Evolutionary conservation across 495 filamentous ascomycete genomes (phyloP).

Genomic region (Durotheca rogersii): DNA sequence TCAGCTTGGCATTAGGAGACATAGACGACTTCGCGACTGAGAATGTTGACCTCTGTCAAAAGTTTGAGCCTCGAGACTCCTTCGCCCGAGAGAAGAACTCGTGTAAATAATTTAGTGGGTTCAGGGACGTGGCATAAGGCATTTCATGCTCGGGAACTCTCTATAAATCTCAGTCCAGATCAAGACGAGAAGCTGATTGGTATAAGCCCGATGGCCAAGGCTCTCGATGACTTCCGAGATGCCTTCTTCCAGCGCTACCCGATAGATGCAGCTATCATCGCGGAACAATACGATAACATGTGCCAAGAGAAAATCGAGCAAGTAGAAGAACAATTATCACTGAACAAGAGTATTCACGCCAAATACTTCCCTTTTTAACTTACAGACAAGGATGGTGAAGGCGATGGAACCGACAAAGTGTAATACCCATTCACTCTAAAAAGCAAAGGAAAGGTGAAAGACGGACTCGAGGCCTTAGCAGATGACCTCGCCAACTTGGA

Average conservation of each 20-base stretch:
- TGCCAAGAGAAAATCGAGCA: constrained; percentile 14
- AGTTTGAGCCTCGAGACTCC: constrained; percentile 12
- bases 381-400: not conserved
- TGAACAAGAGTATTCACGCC: not conserved
- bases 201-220: constrained; percentile 1
- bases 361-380: constrained; percentile 19
- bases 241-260: constrained; percentile 6
- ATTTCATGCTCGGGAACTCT: constrained; percentile 23
- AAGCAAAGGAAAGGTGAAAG: too few relatives aligned
- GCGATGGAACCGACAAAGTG: constrained; percentile 22
- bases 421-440: too few relatives aligned
- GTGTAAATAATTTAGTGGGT: constrained; percentile 5
- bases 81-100: constrained; percentile 20
- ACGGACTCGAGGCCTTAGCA: too few relatives aligned
- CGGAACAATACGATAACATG: not conserved
- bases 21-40: constrained; percentile 18
- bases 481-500: not conserved
- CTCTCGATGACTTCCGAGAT: constrained; percentile 19
- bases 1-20: constrained; percentile 8
- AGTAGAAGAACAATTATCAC: constrained; percentile 1
- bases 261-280: not conserved
- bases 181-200: not conserved
- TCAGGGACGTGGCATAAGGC: constrained; percentile 18
- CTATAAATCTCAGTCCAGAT: not conserved
- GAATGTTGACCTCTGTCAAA: constrained; percentile 3